phyloP scores from a whole-genome alignment of 2,329 filamentous ascomycete genomes.

The Amylocarpus encephaloides region DNA sequence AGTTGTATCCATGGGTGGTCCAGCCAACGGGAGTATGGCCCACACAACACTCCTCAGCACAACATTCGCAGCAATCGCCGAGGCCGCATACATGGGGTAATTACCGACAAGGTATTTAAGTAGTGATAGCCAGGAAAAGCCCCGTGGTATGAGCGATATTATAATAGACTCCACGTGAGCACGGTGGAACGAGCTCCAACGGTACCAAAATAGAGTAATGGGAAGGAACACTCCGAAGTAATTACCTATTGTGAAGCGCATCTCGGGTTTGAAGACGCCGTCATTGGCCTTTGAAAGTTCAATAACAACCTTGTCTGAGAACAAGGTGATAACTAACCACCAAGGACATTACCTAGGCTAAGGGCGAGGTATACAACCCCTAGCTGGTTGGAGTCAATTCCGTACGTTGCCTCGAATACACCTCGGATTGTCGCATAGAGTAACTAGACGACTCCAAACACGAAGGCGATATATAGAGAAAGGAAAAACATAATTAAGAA shows the following conservation, averaged over 20 bases:
- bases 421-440: no score
- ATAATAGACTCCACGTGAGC: no score
- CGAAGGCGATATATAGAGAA: no score
- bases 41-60: slow-evolving; percentile 39
- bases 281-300: slow-evolving; percentile 37
- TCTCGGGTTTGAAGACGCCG: slow-evolving; percentile 29
- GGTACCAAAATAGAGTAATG: no score
- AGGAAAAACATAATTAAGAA: no score
- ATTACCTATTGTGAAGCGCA: slow-evolving; percentile 37
- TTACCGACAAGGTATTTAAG: slow-evolving; percentile 42
- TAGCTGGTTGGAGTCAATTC: no score
- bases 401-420: no score
- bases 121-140: slow-evolving; percentile 27
- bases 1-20: slow-evolving; percentile 36
- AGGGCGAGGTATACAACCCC: no score
- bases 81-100: slow-evolving; percentile 35
- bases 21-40: slow-evolving; percentile 45
- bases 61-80: slow-evolving; percentile 34
- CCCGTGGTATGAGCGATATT: no score
- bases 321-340: slow-evolving; percentile 31
- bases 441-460: no score
- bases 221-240: slow-evolving; percentile 31
- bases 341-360: no score
- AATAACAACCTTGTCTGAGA: slow-evolving; percentile 39
- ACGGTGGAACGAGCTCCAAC: no score